A percentile compares a stretch with the other conserved stretches of the same genome.
Conservation (phyloP, 2,329 filamentous ascomycete species). For the Fusarium keratoplasticum region DNA sequence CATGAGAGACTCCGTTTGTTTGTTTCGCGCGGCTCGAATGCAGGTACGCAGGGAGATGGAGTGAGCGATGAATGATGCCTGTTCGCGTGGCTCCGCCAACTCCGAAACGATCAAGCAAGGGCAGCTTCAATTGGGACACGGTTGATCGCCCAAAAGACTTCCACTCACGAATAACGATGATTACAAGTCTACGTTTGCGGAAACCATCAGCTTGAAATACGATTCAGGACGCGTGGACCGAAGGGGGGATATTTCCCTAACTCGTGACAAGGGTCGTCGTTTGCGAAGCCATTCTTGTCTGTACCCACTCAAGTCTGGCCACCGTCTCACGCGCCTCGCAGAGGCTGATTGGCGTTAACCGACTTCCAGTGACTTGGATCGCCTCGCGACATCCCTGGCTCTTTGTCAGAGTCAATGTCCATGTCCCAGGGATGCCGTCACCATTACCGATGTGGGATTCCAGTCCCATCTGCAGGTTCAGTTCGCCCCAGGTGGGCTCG, state of each 20-base stretch:
- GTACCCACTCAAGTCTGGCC: constrained; percentile 38
- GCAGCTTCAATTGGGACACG: background rate
- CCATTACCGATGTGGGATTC: constrained; percentile 20
- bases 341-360: constrained; percentile 38
- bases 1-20: background rate
- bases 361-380: constrained; percentile 36
- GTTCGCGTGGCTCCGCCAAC: constrained; percentile 9
- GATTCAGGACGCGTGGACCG: constrained; percentile 14
- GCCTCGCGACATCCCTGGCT: constrained; percentile 27
- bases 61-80: constrained; percentile 13
- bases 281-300: constrained; percentile 26
- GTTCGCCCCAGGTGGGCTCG: constrained; percentile 12
- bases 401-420: constrained; percentile 7
- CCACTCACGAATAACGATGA: constrained; percentile 5
- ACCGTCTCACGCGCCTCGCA: constrained; percentile 28
- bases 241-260: constrained; percentile 35
- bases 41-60: background rate
- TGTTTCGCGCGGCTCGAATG: background rate
- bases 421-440: constrained; percentile 21
- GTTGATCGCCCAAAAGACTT: background rate
- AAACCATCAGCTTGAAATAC: constrained; percentile 30
- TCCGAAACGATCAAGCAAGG: constrained; percentile 4
- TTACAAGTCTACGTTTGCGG: constrained; percentile 2
- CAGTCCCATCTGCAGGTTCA: constrained; percentile 22
- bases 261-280: constrained; percentile 39